phyloP scores from a whole-genome alignment of 176 grass and related monocot species.

The Oryza brachyantha region DNA sequence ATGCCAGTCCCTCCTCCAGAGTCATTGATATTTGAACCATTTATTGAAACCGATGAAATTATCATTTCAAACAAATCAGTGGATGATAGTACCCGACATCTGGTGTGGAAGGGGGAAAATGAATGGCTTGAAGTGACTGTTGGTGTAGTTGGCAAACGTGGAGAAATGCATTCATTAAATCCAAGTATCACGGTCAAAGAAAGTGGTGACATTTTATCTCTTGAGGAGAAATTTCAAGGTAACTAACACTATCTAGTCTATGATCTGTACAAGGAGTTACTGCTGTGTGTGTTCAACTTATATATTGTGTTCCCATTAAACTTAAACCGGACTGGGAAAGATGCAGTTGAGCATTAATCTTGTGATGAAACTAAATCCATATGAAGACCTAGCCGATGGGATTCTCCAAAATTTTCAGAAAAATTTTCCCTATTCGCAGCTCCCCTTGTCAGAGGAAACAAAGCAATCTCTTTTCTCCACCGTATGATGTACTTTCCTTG shows the following conservation, averaged over 20 bases:
- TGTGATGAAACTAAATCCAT: neutral
- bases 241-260: neutral
- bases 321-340: neutral
- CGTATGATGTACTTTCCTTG: neutral
- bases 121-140: slow-evolving; percentile 91
- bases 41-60: slow-evolving; percentile 90
- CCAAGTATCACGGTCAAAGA: slow-evolving; percentile 96
- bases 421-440: neutral
- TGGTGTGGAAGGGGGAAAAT: slow-evolving; percentile 66
- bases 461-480: neutral
- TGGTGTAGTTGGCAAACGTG: slow-evolving; percentile 73
- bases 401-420: neutral
- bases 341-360: neutral
- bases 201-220: slow-evolving; percentile 89
- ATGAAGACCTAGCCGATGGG: neutral
- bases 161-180: slow-evolving; percentile 79
- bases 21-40: slow-evolving; percentile 85
- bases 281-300: neutral
- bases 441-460: neutral
- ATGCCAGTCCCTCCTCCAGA: slow-evolving; percentile 78
- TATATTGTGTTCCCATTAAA: neutral
- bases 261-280: neutral
- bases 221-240: slow-evolving; percentile 99
- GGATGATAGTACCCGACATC: slow-evolving; percentile 39
- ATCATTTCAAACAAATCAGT: slow-evolving; percentile 64